Percentiles rank a stretch among this genome's conserved stretches.
These are phyloP conservation scores for Solanum bulbocastanum DNA, from an alignment of 257 asterid genomes.

Conservation along the genomic window DNA sequence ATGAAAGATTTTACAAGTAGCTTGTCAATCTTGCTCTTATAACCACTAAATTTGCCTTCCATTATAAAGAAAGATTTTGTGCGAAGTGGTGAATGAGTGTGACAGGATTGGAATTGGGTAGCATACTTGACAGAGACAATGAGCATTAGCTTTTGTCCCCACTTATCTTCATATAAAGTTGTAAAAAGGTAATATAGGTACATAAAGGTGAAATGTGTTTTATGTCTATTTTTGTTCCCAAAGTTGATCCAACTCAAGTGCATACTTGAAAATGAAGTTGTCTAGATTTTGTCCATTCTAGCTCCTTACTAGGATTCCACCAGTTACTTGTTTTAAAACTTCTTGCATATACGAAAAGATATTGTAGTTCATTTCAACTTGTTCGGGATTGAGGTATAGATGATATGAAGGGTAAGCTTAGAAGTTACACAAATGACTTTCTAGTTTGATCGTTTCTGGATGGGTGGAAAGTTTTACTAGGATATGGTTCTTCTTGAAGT, in stretches of 20 bases:
- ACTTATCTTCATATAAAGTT: background rate
- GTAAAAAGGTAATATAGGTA: background rate
- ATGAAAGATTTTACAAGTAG: background rate
- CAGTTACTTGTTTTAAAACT: background rate
- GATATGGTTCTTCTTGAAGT: background rate
- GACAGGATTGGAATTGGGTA: background rate
- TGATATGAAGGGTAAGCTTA: background rate
- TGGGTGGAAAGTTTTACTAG: background rate
- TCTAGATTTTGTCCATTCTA: background rate
- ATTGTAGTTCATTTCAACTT: background rate
- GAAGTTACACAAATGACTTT: background rate
- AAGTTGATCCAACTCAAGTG: background rate
- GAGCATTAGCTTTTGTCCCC: background rate
- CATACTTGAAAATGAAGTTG: background rate
- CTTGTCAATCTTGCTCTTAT: background rate
- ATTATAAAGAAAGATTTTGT: background rate
- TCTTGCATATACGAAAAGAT: background rate
- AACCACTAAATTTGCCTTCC: background rate
- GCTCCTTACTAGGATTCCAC: background rate
- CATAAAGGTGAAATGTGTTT: background rate
- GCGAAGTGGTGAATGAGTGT: background rate
- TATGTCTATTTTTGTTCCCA: background rate
- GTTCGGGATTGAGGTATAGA: too few relatives aligned
- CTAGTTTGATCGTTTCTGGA: background rate
- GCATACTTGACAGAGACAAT: background rate